Evolutionary conservation across 257 asterid genomes (phyloP).

Genomic region (Solanum medicagineum): DNA sequence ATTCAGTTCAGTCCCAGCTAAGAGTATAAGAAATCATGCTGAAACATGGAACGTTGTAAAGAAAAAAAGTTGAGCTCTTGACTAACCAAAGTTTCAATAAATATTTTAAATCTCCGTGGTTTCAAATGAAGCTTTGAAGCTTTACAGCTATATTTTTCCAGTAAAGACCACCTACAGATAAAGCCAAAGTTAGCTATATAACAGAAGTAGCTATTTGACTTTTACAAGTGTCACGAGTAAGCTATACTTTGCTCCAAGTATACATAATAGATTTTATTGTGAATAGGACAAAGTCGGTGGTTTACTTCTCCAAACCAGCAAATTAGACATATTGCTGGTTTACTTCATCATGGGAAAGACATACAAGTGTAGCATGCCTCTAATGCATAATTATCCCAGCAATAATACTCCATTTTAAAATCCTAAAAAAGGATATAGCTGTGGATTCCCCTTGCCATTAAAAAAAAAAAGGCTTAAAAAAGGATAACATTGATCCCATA

Average conservation of each 20-base stretch:
- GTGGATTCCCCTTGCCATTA: too few species aligned
- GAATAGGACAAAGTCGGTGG: background rate
- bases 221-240: background rate
- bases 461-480: background rate
- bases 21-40: background rate
- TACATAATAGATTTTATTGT: background rate
- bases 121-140: slow-evolving; percentile 98
- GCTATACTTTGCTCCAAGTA: background rate
- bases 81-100: slow-evolving; percentile 90
- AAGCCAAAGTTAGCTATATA: background rate
- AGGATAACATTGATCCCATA: background rate
- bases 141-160: slow-evolving; percentile 98
- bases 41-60: background rate
- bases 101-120: slow-evolving; percentile 94
- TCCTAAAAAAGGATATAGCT: background rate
- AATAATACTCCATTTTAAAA: background rate
- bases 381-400: background rate
- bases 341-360: background rate
- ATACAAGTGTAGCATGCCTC: background rate
- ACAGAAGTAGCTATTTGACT: background rate
- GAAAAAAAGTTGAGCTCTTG: background rate
- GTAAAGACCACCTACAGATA: slow-evolving; percentile 78
- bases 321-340: background rate
- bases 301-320: background rate
- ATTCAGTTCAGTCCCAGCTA: background rate